Base-by-base conservation (phyloP, 2,329 filamentous ascomycete genomes). In the Aspergillus fischeri region DNA sequence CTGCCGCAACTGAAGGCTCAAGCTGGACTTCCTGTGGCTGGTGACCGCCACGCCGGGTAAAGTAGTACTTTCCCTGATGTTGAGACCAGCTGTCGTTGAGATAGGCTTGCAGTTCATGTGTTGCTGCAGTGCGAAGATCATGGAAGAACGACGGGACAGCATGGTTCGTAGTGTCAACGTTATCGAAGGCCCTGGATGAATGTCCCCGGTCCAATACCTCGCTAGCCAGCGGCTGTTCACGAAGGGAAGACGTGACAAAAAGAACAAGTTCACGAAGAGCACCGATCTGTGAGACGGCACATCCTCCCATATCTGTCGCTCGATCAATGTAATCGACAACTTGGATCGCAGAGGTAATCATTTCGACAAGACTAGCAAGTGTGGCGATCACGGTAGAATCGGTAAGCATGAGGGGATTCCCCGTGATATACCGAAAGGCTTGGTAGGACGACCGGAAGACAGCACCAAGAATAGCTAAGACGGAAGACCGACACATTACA, bases 321-420 rank as follows among this genome's bases (percentile, higher is more conserved):
- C 75, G 73, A 51, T 75, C 67, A 28, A 83, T 70, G 60, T 83
- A 83, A 52, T 82, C 77, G 0, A 83, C 57, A 1, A 77, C 60
- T 1, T 74, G 69, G 1, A 82, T 57, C 1, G 73, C 68, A 2
- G 76, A 72, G 0, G 65, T 71, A 14, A 80, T 72, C 55, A 75
- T 73, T 7, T 76, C 67, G 27, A 81, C 65, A 55, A 79, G 73
- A 0, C 72, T 64, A 1, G 67, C 61, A 7, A 80, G 54, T 11
- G 73, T 75, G 24, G 72, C 61, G 2, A 81, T 64, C 2, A 76
- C 67, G 4, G 70, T 60, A 1, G 79, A 63, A 20, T 78, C 71
- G 51, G 73, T 67, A 17, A 81, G 68, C 8, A 72, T 55, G 3
- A 59, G 59, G 1, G 67, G 60, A 50, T 75, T 66, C 20, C 69